Base-by-base conservation (phyloP, 2,329 filamentous ascomycete species). In the Drechslerella coelobrocha region DNA sequence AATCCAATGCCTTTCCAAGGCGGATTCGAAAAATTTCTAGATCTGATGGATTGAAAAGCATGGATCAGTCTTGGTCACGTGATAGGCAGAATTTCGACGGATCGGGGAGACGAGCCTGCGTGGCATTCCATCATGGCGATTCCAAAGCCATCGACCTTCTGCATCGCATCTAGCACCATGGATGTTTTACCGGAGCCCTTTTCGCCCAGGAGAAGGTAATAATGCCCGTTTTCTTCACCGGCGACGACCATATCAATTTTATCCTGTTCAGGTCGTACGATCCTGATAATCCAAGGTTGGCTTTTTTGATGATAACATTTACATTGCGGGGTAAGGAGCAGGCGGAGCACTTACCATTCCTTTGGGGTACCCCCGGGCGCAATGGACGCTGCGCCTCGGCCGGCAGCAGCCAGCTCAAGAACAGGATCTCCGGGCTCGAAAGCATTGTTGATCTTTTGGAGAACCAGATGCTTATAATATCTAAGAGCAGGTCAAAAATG, bases 101-200 rank as follows among this genome's bases (percentile, higher is more conserved):
- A 19, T n/a, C 21, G 14, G 41, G 3, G 37, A 19, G 17, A 55
- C 66, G 23, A 23, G 62, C 66, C 66, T 43, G 92, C 89, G 79
- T 99, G 94, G 0, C 93, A 92, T 79, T 99, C 94, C 76, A 97
- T 90, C 91, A 99, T 96, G 74, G 92, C 89, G 47, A 93, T 88
- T 21, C 91, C 91, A 71, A 94, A 89, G 2, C 92, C 94, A 72
- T 96, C 86, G 61, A 92, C 88, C 78, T 95, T 95, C 59, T 88
- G 87, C 93, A 99, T 99, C 7, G 91, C 91, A 29, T 97, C 91
- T 19, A 99, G 83, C 76, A 99, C 81, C 94, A 99, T 97, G 74
- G 90, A 95, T 69, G 90, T 95, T 82, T 99, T 99, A 5, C 94
- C 94, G 0, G 91, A 95, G 3, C 94, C 94, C 80, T 99, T 61